phyloP scores from a whole-genome alignment of 192 early-diverging fungal genomes.

The Dissophora globulifera region DNA sequence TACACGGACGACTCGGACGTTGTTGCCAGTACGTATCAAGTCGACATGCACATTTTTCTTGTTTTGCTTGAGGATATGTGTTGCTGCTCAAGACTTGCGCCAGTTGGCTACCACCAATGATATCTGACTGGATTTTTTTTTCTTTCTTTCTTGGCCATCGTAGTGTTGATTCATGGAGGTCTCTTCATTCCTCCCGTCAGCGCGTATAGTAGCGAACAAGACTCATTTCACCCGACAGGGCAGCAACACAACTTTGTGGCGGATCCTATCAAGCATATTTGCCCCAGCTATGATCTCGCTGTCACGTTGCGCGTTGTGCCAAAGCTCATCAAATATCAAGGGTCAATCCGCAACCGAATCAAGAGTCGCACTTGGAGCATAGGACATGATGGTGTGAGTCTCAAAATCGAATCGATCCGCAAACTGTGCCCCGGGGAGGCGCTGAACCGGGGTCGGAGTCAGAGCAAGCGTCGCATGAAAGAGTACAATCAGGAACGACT shows the following conservation, averaged over 20 bases:
- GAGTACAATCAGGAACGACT: slow-evolving; percentile 42
- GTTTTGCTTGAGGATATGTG: too few species aligned
- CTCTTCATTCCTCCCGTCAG: slow-evolving; percentile 35
- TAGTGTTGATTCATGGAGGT: slow-evolving; percentile 65
- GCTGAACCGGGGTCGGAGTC: slow-evolving; percentile 56
- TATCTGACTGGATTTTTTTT: too few species aligned
- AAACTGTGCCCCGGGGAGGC: slow-evolving; percentile 61
- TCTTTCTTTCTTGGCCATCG: too few species aligned
- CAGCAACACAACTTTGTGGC: slow-evolving; percentile 41
- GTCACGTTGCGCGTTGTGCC: slow-evolving; percentile 79
- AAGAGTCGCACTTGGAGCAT: slow-evolving; percentile 75
- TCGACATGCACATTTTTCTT: background rate
- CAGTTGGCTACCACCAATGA: too few species aligned
- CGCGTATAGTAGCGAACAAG: slow-evolving; percentile 16
- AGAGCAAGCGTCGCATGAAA: slow-evolving; percentile 51
- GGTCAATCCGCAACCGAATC: slow-evolving; percentile 64
- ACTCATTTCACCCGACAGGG: slow-evolving; percentile 10
- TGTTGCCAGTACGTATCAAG: slow-evolving; percentile 71
- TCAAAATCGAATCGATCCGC: slow-evolving; percentile 68
- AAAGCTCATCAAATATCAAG: slow-evolving; percentile 73
- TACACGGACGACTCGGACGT: slow-evolving; percentile 89
- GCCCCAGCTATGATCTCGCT: slow-evolving; percentile 71
- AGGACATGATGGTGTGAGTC: slow-evolving; percentile 80
- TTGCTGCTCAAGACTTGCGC: too few species aligned
- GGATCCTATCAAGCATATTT: slow-evolving; percentile 27